phyloP scores from a whole-genome alignment of 176 grass and related monocot genomes.

The Chloris gayana region DNA sequence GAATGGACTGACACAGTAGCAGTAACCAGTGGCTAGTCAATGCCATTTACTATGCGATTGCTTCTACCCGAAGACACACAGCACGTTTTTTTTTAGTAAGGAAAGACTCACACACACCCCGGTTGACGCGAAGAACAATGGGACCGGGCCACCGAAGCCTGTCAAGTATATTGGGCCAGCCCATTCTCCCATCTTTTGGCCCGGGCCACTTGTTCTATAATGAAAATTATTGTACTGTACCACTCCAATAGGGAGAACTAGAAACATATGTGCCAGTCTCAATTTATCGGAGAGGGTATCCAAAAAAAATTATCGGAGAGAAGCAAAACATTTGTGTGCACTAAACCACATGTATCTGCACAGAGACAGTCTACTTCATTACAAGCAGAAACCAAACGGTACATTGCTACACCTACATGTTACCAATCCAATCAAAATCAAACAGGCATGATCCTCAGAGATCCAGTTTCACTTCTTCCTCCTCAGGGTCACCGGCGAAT shows the following conservation, averaged over 20 bases:
- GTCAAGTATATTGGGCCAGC: background rate
- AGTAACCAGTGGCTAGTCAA: background rate
- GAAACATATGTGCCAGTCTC: background rate
- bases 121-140: background rate
- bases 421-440: background rate
- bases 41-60: background rate
- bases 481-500: background rate
- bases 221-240: too few species aligned
- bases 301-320: too few species aligned
- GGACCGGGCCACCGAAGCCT: too few species aligned
- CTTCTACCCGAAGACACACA: background rate
- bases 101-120: too few species aligned
- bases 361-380: background rate
- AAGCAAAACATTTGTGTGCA: too few species aligned
- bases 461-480: slow-evolving; percentile 13
- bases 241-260: too few species aligned
- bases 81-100: too few species aligned
- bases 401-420: background rate
- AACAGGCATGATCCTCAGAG: background rate
- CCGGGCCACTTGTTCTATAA: background rate
- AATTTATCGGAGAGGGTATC: too few species aligned
- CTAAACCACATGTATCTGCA: background rate
- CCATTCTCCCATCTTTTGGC: background rate
- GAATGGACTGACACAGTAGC: background rate
- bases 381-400: background rate